phyloP scores from a whole-genome alignment of 129 eudicot genomes.

The Flaveria ramosissima region DNA sequence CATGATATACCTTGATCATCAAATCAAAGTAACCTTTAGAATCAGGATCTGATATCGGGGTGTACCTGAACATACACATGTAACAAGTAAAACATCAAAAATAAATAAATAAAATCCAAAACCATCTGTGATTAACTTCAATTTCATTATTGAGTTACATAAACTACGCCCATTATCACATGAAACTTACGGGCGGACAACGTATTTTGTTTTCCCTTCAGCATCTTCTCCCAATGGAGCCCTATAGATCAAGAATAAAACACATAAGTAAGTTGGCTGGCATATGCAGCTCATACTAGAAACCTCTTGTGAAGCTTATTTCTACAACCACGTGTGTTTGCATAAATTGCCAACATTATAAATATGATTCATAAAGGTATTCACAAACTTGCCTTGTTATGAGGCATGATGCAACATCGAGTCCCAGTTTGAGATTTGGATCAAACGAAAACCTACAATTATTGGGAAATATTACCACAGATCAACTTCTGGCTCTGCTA shows the following conservation, averaged over 20 bases:
- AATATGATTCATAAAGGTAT: background rate
- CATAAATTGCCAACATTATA: background rate
- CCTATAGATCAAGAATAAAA: constrained; percentile 42
- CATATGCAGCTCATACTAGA: background rate
- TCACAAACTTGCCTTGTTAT: constrained; percentile 65
- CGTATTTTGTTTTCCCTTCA: constrained; percentile 90
- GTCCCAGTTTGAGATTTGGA: constrained; percentile 79
- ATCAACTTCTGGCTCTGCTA: constrained; percentile 18
- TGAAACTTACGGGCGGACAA: constrained; percentile 89
- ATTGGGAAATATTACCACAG: constrained; percentile 18
- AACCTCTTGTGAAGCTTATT: constrained; percentile 16
- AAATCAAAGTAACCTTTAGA: constrained; percentile 92
- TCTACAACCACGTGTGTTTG: constrained; percentile 1
- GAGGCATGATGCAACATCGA: constrained; percentile 91
- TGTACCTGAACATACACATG: constrained; percentile 64
- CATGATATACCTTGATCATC: constrained; percentile 70
- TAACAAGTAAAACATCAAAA: constrained; percentile 7
- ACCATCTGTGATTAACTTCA: constrained; percentile 8
- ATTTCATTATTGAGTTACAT: constrained; percentile 1
- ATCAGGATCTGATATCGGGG: constrained; percentile 95
- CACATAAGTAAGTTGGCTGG: constrained; percentile 4
- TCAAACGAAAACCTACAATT: constrained; percentile 85
- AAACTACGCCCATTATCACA: background rate
- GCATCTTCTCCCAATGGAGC: constrained; percentile 78
- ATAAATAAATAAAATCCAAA: background rate